Conservation (phyloP, 495 filamentous ascomycete species). For the Penicillium bovifimosum region DNA sequence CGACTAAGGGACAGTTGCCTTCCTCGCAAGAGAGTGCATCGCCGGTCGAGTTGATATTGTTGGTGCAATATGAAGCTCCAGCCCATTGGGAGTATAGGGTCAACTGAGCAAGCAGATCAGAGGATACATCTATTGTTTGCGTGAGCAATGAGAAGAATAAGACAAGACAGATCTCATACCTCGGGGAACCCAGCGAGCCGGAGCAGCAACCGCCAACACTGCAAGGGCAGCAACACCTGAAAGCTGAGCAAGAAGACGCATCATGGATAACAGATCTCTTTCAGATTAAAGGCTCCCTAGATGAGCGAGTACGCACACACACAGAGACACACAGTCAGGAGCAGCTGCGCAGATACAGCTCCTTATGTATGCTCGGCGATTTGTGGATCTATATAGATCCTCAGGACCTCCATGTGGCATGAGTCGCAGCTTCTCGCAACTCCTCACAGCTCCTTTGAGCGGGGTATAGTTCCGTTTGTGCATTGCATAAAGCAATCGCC, state of each 20-base stretch:
- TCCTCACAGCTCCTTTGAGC: background rate
- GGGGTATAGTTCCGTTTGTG: background rate
- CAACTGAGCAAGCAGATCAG: constrained; percentile 36
- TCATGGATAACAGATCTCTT: background rate
- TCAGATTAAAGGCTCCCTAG: background rate
- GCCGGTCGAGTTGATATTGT: constrained; percentile 40
- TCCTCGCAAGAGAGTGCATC: constrained; percentile 50
- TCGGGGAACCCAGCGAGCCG: constrained; percentile 19
- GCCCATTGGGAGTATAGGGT: constrained; percentile 65
- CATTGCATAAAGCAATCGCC: background rate
- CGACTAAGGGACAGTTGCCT: constrained; percentile 57
- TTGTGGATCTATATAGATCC: background rate
- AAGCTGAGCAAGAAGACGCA: constrained; percentile 9
- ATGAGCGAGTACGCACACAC: background rate
- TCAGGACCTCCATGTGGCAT: background rate
- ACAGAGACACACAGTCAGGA: no score
- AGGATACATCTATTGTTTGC: constrained; percentile 25
- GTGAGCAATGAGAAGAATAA: background rate
- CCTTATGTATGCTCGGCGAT: background rate
- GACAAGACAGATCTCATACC: constrained; percentile 16
- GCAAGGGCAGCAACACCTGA: constrained; percentile 15
- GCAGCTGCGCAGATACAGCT: background rate
- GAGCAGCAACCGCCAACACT: constrained; percentile 22
- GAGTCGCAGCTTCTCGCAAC: background rate
- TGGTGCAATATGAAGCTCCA: constrained; percentile 63